Evolutionary conservation across 108 stramenopile species (phyloP), one percentile per base, ranked within the genome.

Genomic region (Chaetoceros tenuissimus): DNA sequence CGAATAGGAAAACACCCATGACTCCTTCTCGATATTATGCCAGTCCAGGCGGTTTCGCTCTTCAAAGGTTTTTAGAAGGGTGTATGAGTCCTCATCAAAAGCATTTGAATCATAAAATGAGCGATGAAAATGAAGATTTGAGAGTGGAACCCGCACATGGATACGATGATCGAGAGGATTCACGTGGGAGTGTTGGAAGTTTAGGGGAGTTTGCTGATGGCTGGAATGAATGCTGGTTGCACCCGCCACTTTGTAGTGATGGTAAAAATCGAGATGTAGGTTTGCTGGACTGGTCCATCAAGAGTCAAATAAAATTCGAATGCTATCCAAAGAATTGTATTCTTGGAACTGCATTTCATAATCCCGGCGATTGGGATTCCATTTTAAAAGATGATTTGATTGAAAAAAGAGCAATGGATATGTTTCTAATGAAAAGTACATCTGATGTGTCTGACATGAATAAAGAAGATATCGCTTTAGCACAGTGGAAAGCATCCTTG

Each of bases 11-110:
- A 2, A 51, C 25, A 2, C 2, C 25, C 25, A 25, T 24, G 25
- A 51, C 50, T 51, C 20, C 50, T 13, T 17, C 24, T 51, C 50
- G 50, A 51, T 25, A 25, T 51, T 51, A 25, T 24, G 24, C 22
- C 24, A 55, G 54, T 22, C 54, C 54, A 31, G 54, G 54, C 16
- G 54, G 54, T 31, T 55, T 55, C 31, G 54, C 26, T 2, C 22
- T 55, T 2, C 54, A 29, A 17, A 55, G 28, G 18, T 31, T 55
- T 26, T 20, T 55, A 19, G 28, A 55, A 3, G 31, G 54, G 19
- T 24, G 24, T 17, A 55, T 34, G 54, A 55, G 54, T 55, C 54
- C 54, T 21, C 28, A 28, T 29, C 27, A 29, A 31, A 26, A 18
- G 5, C 24, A 52, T 13, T 17, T 26, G 24, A 52, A 3, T 52